Percentiles rank a stretch among this genome's conserved stretches.
These are phyloP conservation scores for Wickerhamomyces sydowiorum DNA, from an alignment of 805 yeast species.

Conservation along the genomic window DNA sequence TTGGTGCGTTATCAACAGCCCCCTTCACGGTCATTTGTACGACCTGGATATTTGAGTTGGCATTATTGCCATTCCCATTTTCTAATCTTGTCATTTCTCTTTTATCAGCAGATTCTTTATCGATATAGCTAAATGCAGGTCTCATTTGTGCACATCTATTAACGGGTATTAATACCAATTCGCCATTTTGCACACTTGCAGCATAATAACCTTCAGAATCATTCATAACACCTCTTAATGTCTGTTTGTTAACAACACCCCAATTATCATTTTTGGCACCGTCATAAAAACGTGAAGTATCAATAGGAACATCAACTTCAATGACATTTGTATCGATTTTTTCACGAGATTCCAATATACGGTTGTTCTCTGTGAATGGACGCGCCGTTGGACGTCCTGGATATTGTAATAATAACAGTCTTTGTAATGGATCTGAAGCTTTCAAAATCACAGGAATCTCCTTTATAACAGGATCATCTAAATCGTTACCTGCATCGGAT, in stretches of 20 bases:
- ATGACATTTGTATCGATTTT: slow-evolving; percentile 60
- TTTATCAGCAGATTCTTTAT: slow-evolving; percentile 44
- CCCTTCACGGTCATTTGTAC: slow-evolving; percentile 75
- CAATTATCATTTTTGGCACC: slow-evolving; percentile 56
- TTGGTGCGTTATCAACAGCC: slow-evolving; percentile 48
- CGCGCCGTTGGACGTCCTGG: slow-evolving; percentile 49
- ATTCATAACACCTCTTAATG: slow-evolving; percentile 65
- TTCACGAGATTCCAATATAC: slow-evolving; percentile 37
- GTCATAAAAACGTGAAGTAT: slow-evolving; percentile 64
- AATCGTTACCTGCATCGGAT: slow-evolving; percentile 22
- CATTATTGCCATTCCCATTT: slow-evolving; percentile 27
- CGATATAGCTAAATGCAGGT: slow-evolving; percentile 77
- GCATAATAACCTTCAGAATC: slow-evolving; percentile 46
- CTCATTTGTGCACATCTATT: slow-evolving; percentile 70
- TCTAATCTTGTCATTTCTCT: slow-evolving; percentile 36
- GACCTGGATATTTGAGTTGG: slow-evolving; percentile 39
- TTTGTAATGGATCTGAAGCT: slow-evolving; percentile 20
- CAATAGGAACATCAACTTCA: slow-evolving; percentile 74
- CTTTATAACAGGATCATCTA: slow-evolving; percentile 46
- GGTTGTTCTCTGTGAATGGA: slow-evolving; percentile 29
- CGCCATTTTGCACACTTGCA: slow-evolving; percentile 39
- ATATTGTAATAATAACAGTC: slow-evolving; percentile 47
- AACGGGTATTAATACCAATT: slow-evolving; percentile 59
- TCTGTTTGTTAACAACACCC: slow-evolving; percentile 55
- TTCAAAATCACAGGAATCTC: slow-evolving; percentile 54